phyloP scores from a whole-genome alignment of 352 stramenopile species.

The Pythium rhizo-oryzae region DNA sequence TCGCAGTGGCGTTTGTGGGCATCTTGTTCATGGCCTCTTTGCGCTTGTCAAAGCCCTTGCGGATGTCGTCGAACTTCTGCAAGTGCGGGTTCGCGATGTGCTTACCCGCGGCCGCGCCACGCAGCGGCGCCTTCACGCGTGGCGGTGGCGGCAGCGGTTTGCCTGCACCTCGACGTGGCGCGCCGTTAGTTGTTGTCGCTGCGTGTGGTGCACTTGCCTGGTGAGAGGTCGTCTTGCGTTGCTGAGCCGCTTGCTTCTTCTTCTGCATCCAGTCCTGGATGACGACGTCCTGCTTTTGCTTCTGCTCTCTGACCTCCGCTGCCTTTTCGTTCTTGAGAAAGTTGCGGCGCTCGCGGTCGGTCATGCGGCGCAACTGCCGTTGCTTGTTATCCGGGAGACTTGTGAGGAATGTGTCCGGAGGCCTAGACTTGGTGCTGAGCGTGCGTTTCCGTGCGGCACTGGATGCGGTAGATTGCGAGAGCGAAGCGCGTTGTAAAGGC shows the following conservation, averaged over 20 bases:
- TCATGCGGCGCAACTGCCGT: conserved; percentile 64
- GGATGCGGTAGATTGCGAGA: conserved; percentile 16
- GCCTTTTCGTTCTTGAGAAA: conserved; percentile 68
- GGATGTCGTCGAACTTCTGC: conserved; percentile 71
- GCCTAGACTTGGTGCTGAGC: conserved; percentile 31
- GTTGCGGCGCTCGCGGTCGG: conserved; percentile 55
- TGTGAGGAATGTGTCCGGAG: conserved; percentile 56
- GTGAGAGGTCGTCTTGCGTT: conserved; percentile 47
- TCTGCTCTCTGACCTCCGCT: conserved; percentile 33
- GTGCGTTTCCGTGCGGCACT: conserved; percentile 37
- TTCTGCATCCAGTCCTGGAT: conserved; percentile 78
- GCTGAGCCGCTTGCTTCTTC: conserved; percentile 58
- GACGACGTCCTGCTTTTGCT: conserved; percentile 66
- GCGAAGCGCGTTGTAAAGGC: background rate
- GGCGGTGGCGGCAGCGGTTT: conserved; percentile 39
- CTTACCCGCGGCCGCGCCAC: conserved; percentile 57
- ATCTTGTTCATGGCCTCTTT: conserved; percentile 51
- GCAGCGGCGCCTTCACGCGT: conserved; percentile 43
- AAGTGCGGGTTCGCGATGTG: conserved; percentile 57
- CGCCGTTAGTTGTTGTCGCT: background rate
- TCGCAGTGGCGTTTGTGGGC: conserved; percentile 29
- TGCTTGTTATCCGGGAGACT: conserved; percentile 65
- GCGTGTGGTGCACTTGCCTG: conserved; percentile 18
- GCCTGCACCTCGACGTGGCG: conserved; percentile 14
- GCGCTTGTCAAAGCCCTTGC: conserved; percentile 58